A percentile compares a stretch with the other conserved stretches of the same genome.
phyloP scores from a whole-genome alignment of 441 rosid genomes.

The Hura crepitans region DNA sequence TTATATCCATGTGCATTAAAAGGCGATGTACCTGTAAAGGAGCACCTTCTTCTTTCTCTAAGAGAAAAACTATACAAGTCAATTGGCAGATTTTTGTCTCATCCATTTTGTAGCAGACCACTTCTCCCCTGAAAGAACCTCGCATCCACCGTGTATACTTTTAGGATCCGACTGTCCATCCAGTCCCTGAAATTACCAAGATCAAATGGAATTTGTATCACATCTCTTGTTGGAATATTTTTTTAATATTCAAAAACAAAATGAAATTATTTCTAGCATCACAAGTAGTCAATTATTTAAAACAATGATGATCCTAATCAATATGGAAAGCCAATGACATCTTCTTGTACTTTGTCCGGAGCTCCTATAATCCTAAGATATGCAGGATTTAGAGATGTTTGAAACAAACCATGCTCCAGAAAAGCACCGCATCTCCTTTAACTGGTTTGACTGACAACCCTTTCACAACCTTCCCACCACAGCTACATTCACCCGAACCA shows the following conservation, averaged over 20 bases:
- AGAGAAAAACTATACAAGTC: slow-evolving; percentile 17
- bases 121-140: slow-evolving; percentile 79
- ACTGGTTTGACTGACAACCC: slow-evolving; percentile 80
- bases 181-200: slow-evolving; percentile 52
- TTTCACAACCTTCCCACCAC: slow-evolving; percentile 74
- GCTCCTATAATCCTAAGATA: too few relatives aligned
- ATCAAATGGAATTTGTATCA: neutral
- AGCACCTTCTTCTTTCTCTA: neutral
- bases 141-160: slow-evolving; percentile 93
- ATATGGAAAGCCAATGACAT: too few relatives aligned
- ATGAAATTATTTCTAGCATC: too few relatives aligned
- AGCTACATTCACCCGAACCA: slow-evolving; percentile 72
- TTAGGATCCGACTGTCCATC: slow-evolving; percentile 86
- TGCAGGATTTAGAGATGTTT: neutral
- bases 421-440: slow-evolving; percentile 88
- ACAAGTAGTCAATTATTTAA: too few relatives aligned
- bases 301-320: too few relatives aligned
- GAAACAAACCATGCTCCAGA: slow-evolving; percentile 97
- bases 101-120: slow-evolving; percentile 99
- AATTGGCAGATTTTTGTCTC: slow-evolving; percentile 66
- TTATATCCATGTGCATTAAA: neutral
- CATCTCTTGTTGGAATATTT: neutral
- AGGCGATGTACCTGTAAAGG: neutral
- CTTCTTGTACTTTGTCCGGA: too few relatives aligned
- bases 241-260: neutral